Evolutionary conservation across 2,329 filamentous ascomycete genomes (phyloP).

Genomic region (Aspergillus udagawae): DNA sequence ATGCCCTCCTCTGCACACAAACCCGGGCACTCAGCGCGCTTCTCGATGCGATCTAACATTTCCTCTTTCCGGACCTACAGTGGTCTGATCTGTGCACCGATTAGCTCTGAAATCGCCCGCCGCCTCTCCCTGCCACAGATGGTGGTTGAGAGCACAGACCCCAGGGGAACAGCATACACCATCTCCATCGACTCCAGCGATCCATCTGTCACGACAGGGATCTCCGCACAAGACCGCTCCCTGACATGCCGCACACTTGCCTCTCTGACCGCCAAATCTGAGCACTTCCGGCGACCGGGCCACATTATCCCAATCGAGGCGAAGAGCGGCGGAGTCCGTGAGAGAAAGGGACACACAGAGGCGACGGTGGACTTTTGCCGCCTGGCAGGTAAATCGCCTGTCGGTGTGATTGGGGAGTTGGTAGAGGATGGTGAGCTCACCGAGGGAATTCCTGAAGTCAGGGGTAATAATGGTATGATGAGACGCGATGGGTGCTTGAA

Average conservation of each 20-base stretch:
- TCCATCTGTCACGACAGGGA: conserved; percentile 76
- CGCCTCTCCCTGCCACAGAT: conserved; percentile 81
- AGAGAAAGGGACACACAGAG: conserved; percentile 84
- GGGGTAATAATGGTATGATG: conserved; percentile 77
- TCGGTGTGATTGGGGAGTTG: conserved; percentile 84
- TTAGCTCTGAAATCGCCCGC: conserved; percentile 65
- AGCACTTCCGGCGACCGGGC: conserved; percentile 73
- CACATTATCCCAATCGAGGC: conserved; percentile 86
- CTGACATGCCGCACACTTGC: conserved; percentile 77
- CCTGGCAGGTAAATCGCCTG: conserved; percentile 70
- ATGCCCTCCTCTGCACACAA: not conserved
- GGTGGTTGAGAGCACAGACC: conserved; percentile 75
- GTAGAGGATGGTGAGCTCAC: conserved; percentile 79
- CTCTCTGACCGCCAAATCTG: conserved; percentile 53
- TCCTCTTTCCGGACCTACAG: conserved; percentile 37
- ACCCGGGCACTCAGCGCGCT: too few species aligned
- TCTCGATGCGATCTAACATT: not conserved
- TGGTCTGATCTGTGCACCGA: conserved; percentile 85
- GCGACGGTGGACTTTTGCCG: conserved; percentile 87
- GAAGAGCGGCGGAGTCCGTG: conserved; percentile 72
- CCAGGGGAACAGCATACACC: conserved; percentile 88
- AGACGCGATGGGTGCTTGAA: conserved; percentile 78
- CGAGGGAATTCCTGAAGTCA: conserved; percentile 61
- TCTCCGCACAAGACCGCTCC: conserved; percentile 81
- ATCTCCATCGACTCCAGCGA: conserved; percentile 78